Evolutionary conservation across 495 filamentous ascomycete genomes (phyloP), one percentile per base, ranked within the genome.

Genomic region (Paragyromitra xinjiangensis): DNA sequence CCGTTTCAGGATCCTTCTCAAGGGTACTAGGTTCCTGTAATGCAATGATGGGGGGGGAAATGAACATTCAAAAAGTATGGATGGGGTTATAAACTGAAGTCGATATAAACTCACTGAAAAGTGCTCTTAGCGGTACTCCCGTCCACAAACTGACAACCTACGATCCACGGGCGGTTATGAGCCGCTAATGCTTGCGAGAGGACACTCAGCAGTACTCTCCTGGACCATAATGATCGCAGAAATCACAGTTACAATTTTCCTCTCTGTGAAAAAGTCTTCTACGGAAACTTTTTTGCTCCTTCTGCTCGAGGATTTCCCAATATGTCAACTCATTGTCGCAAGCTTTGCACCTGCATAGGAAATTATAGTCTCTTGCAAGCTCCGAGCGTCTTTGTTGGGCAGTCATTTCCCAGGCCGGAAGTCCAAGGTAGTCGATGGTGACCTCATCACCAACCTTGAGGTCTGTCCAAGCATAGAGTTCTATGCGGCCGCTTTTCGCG

Each of bases 271-370:
- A n/a, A 42, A 50, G 64, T 22, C 67, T 69, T 29, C 39, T 16
- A 4, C n/a, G 16, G 19, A 44, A 53, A 68, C 24, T 12, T 22
- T 58, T 69, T 29, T n/a, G n/a, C 11, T 69, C 51, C 14, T 59
- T 45, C 19, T 58, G 7, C 50, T 74, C 64, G 6, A 51, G 42
- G 7, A 39, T 50, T 44, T 34, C 34, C 64, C 64, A 74, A n/a
- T 74, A 69, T 8, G 16, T 40, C 1, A 68, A 6, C 11, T 74
- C 71, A n/a, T 69, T 74, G 7, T 68, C 64, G n/a, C 71, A 74
- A 2, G 63, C 66, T 0, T 69, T 56, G 1, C 71, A 74, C 22
- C 71, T 51, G 6, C 71, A 74, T 9, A 68, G 40, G 4, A 74
- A 74, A 50, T 55, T 61, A 24, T 74, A 74, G 11, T 69, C 71